Base-by-base conservation (phyloP, 2,329 filamentous ascomycete species). In the Pestalotiopsis sp. region DNA sequence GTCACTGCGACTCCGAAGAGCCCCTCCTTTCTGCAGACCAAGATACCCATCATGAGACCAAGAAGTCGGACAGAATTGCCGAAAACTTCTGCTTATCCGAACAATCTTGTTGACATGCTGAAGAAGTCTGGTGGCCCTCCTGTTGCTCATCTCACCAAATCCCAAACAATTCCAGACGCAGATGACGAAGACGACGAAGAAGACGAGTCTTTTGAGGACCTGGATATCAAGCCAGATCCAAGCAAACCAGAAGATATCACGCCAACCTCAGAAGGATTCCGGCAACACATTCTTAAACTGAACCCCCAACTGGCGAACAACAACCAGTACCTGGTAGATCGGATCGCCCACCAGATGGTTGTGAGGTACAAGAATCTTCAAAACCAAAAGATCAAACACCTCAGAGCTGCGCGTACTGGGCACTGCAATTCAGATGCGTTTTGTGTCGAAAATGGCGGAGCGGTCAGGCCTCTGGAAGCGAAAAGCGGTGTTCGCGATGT, bases 281-380 rank as follows among this genome's bases (percentile, higher is more conserved):
- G 89, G 72, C 85, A 89, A 27, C 92, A 97, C 75, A 87, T 95
- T 20, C 81, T 90, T 60, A 86, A 88, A 69, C 81, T 97, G 58
- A 97, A 97, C 75, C 93, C 93, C n/a, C 82, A 85, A 12, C 83
- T 97, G 68, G 83, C 72, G 23, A 72, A 85, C 9, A 85, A 75
- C 4, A 85, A 87, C 73, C 81, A 75, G 40, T 91, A 90, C 78
- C 84, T 98, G 71, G 88, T 95, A 14, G 92, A 96, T 38, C 90
- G 94, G 60, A 92, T 97, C 73, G 93, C 92, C 0, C 88, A 93
- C 72, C 94, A 97, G 75, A 93, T 97, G 78, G 83, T 91, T 61
- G 84, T 90, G 69, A 89, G 94, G 67, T 97, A 95, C 80, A 96
- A 95, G 78, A 88, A 89, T 36, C 83, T 98, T 17, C 83, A 95